A percentile compares a stretch with the other conserved stretches of the same genome.
phyloP scores from a whole-genome alignment of 176 grass and related monocot genomes.

The Puccinellia tenuiflora region DNA sequence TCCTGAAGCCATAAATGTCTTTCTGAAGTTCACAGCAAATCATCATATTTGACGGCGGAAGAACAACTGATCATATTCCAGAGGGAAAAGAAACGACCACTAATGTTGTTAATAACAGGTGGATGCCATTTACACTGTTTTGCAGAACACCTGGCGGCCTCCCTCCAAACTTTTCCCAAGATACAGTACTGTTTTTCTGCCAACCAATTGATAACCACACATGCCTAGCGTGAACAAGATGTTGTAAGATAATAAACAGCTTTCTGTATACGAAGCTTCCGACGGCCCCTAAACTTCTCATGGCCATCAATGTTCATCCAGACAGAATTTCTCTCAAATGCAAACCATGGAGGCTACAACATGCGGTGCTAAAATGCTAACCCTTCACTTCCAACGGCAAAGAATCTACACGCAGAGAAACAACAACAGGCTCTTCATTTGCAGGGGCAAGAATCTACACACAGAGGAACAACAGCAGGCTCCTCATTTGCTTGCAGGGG shows the following conservation, averaged over 20 bases:
- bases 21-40: neutral
- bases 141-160: neutral
- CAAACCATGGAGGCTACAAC: neutral
- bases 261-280: neutral
- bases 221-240: neutral
- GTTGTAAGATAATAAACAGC: neutral
- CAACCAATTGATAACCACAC: neutral
- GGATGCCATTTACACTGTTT: slow-evolving; percentile 16
- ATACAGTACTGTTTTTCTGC: neutral
- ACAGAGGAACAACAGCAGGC: neutral
- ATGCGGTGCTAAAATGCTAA: neutral
- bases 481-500: neutral
- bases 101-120: neutral
- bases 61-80: neutral
- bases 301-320: neutral
- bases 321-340: neutral
- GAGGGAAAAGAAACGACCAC: neutral
- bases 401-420: neutral
- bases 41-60: neutral
- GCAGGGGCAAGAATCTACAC: neutral
- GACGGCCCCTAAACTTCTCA: neutral
- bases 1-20: neutral
- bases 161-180: neutral
- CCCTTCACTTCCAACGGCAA: neutral
- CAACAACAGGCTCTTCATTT: neutral